Evolutionary conservation across 225 moss, liverwort and hornwort species (phyloP).

Genomic region (Pseudisothecium myosuroides): DNA sequence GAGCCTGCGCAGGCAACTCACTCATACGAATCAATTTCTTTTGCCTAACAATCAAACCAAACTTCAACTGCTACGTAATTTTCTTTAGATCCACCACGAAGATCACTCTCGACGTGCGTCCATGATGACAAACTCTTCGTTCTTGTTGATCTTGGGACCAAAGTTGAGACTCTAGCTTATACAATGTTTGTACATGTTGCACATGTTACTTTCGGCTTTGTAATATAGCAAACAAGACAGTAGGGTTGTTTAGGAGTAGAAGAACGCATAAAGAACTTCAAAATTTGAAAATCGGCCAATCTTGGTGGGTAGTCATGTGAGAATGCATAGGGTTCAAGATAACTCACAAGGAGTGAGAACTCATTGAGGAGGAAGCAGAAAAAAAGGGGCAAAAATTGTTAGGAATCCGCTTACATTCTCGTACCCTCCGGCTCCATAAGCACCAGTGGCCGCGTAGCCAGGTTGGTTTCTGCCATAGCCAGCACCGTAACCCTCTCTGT

Average conservation of each 20-base stretch:
- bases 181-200: background rate
- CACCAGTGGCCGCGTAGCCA: background rate
- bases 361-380: background rate
- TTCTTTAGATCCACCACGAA: background rate
- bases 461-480: background rate
- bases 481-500: background rate
- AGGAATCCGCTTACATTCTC: background rate
- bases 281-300: background rate
- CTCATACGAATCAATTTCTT: background rate
- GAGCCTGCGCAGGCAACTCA: background rate
- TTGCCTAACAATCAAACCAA: background rate
- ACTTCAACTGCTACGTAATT: background rate
- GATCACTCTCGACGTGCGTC: background rate
- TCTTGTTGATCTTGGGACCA: background rate
- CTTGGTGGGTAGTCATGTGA: background rate
- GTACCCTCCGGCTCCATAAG: background rate
- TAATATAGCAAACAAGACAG: background rate
- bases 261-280: background rate
- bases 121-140: background rate
- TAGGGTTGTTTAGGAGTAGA: background rate
- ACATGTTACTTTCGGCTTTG: background rate
- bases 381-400: background rate
- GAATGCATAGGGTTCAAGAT: background rate
- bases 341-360: background rate
- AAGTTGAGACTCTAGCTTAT: background rate